Percentiles rank a stretch among this genome's conserved stretches.
Evolutionary conservation across 176 grass and related monocot genomes (phyloP).

Genomic region (Bolboschoenus planiculmis): DNA sequence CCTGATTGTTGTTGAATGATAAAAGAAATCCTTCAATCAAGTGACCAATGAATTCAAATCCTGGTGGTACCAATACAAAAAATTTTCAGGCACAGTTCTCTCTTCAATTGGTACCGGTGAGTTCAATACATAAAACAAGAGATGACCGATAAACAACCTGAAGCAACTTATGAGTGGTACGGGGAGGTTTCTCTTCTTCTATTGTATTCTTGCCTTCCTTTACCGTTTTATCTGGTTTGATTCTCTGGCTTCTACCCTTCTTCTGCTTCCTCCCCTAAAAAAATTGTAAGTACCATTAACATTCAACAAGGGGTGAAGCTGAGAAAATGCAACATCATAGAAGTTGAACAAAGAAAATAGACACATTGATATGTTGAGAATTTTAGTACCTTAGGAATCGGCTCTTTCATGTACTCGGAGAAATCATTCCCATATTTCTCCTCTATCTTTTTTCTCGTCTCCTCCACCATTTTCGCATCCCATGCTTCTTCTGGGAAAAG

Average conservation of each 20-base stretch:
- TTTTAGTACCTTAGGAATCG: neutral
- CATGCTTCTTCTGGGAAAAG: neutral
- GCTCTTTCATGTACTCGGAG: conserved; percentile 1
- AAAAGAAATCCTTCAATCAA: neutral
- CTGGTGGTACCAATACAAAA: neutral
- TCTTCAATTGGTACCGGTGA: neutral
- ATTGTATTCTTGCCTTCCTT: neutral
- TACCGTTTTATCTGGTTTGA: neutral
- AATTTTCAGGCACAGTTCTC: too few species aligned
- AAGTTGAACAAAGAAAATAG: neutral
- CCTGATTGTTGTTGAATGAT: neutral
- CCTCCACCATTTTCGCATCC: neutral
- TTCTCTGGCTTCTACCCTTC: conserved; percentile 1
- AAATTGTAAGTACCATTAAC: neutral
- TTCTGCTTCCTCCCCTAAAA: conserved; percentile 15
- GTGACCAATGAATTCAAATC: neutral
- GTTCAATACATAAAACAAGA: neutral
- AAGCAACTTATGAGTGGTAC: conserved; percentile 80
- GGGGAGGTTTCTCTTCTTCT: conserved; percentile 29
- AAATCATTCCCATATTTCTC: conserved; percentile 1
- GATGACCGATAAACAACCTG: conserved; percentile 37
- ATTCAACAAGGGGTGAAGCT: neutral
- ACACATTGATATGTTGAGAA: neutral
- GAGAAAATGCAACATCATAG: neutral
- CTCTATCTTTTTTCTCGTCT: neutral